Base-by-base conservation (phyloP, 2,329 filamentous ascomycete species). In the Ampelomyces quisqualis region DNA sequence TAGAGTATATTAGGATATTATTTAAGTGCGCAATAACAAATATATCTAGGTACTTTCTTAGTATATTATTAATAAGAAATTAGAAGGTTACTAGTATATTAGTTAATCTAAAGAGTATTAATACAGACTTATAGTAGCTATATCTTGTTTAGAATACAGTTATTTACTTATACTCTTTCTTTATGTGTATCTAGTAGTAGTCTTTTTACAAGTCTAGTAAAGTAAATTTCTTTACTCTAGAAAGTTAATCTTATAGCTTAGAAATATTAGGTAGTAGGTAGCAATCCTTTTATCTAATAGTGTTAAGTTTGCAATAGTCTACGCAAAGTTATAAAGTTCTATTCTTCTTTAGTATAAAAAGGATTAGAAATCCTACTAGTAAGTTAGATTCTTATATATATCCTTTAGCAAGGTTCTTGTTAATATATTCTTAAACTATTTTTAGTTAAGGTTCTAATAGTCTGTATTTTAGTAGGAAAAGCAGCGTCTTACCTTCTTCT, bases 241-340 rank as follows among this genome's bases (percentile, higher is more conserved):
- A 15, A 37, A 47, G 29, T 43, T 17, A 2, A 41, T 47, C 28
- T 19, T 14, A 9, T 48, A 48, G 18, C 31, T 44, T 30, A 32
- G 5, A 15, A 15, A 48, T 44, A 30, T 44, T 43, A 28, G 28
- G 45, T 47, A 47, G 21, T 28, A 37, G 29, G 28, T 43, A 47
- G 18, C 20, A 30, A 35, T 44, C 40, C 34, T 48, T 47, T 3
- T 27, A 43, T 17, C 17, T 47, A 19, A 47, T 47, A 18, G 35
- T 27, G 21, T 37, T 42, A 24, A 32, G 32, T 17, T 42, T 32
- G 3, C 17, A 36, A 20, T 36, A 36, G 32, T 47, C 15, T 17
- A 43, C 17, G 23, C 22, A 43, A 20, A 40, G 27, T 38, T 24
- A 21, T 43, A 40, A 19, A 14, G 10, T 13, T n/a, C 23, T 43